Percentiles rank a stretch among this genome's conserved stretches.
Conservation (phyloP, 2,329 filamentous ascomycete species). For the Arthrobotrys entomopaga region DNA sequence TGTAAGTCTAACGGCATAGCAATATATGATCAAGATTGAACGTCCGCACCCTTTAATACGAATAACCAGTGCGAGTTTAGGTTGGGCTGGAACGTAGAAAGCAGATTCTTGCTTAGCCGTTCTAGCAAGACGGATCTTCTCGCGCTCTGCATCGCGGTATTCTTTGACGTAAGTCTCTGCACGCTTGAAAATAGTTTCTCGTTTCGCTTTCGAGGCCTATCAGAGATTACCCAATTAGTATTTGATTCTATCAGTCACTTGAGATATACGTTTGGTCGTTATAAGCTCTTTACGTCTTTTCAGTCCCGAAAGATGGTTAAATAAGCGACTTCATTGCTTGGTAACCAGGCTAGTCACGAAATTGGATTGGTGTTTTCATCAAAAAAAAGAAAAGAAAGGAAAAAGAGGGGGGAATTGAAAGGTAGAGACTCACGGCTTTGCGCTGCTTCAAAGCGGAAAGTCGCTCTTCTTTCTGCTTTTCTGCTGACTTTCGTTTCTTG, state of each 20-base stretch:
- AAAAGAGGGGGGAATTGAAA: background rate
- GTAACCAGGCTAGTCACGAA: conserved; percentile 84
- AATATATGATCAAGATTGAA: background rate
- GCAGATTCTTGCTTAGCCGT: conserved; percentile 89
- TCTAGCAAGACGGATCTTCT: conserved; percentile 94
- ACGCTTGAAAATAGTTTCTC: conserved; percentile 98
- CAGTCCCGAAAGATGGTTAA: conserved; percentile 99
- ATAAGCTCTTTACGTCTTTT: conserved; percentile 62
- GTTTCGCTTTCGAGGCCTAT: conserved; percentile 99
- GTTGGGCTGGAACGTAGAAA: conserved; percentile 93
- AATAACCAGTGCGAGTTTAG: conserved; percentile 96
- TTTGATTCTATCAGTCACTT: background rate
- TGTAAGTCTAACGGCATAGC: background rate
- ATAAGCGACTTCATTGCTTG: conserved; percentile 93
- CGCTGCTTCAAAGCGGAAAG: conserved; percentile 81
- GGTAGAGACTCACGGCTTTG: conserved; percentile 79
- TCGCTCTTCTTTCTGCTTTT: conserved; percentile 96
- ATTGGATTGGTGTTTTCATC: conserved; percentile 61
- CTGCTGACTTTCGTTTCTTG: conserved; percentile 99
- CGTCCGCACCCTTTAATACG: conserved; percentile 87
- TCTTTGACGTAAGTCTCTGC: conserved; percentile 99
- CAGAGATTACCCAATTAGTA: conserved; percentile 8
- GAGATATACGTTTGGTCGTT: background rate
- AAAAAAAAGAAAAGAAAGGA: conserved; percentile 24
- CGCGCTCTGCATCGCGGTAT: conserved; percentile 97